Evolutionary conservation across 495 filamentous ascomycete species (phyloP).

Genomic region (Daldinia decipiens): DNA sequence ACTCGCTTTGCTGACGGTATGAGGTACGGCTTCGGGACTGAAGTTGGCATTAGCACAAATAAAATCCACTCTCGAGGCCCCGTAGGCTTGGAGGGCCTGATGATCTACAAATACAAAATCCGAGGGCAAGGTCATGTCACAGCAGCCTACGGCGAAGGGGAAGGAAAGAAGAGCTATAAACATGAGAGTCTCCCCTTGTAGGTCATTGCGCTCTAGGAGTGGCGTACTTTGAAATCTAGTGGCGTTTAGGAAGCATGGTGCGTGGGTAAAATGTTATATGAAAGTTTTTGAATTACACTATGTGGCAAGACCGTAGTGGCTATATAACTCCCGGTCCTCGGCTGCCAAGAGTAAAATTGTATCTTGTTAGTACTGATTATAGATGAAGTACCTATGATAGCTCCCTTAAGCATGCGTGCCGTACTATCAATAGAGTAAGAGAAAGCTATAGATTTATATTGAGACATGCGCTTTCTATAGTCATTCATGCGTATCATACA

Average conservation of each 20-base stretch:
- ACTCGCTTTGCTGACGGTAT: slow-evolving; percentile 96
- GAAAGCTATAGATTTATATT: no score
- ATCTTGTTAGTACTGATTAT: no score
- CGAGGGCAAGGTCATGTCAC: slow-evolving; percentile 81
- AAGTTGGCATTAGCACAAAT: slow-evolving; percentile 98
- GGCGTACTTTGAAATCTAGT: background rate
- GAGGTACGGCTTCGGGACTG: slow-evolving; percentile 96
- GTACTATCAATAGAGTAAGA: no score
- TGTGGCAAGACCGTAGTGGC: background rate
- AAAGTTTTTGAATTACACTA: background rate
- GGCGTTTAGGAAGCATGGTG: slow-evolving; percentile 1
- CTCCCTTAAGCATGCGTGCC: no score
- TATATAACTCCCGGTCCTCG: no score
- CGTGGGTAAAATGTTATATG: background rate
- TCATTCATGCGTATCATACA: background rate
- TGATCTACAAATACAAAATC: slow-evolving; percentile 95
- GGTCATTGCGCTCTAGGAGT: background rate
- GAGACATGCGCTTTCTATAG: no score
- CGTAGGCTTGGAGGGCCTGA: slow-evolving; percentile 92
- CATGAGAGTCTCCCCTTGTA: slow-evolving; percentile 68
- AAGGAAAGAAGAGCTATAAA: slow-evolving; percentile 73
- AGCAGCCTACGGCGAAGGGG: slow-evolving; percentile 75
- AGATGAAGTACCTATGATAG: no score
- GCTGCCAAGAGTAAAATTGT: no score
- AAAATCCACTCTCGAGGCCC: slow-evolving; percentile 96